These are phyloP conservation scores for Martiniozyma abietophila DNA, from an alignment of 805 yeast genomes.

Conservation along the genomic window DNA sequence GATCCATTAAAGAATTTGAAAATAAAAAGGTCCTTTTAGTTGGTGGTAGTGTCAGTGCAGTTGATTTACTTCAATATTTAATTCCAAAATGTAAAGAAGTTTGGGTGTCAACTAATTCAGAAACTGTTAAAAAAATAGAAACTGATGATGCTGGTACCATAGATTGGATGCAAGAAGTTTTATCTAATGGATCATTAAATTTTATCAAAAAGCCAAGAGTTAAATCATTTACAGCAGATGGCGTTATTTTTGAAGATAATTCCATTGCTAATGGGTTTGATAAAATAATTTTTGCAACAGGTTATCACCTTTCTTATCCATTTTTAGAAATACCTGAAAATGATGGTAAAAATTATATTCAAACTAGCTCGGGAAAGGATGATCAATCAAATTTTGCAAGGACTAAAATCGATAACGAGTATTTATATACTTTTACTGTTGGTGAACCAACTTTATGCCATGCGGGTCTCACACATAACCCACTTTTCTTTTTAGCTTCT, in stretches of 20 bases:
- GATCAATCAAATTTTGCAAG: conserved; percentile 10
- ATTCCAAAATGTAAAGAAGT: conserved; percentile 19
- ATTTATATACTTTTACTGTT: conserved; percentile 28
- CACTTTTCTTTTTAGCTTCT: conserved; percentile 37
- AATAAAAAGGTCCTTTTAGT: conserved; percentile 32
- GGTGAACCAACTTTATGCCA: conserved; percentile 36
- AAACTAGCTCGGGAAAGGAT: conserved; percentile 25
- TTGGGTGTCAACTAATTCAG: conserved; percentile 12
- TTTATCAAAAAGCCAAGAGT: conserved; percentile 14
- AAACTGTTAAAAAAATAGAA: not conserved
- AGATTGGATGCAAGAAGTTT: conserved; percentile 10
- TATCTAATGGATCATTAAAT: conserved; percentile 12
- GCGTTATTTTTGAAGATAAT: conserved; percentile 27
- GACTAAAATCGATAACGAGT: conserved; percentile 15
- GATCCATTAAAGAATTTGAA: conserved; percentile 31
- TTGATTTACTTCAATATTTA: conserved; percentile 32
- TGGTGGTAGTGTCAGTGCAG: conserved; percentile 34
- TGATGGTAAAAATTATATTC: conserved; percentile 11
- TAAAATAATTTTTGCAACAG: conserved; percentile 39
- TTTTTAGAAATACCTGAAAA: conserved; percentile 20
- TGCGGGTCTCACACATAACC: conserved; percentile 34
- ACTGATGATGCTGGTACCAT: no score
- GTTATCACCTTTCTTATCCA: conserved; percentile 39
- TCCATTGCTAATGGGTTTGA: conserved; percentile 27
- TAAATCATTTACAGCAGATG: conserved; percentile 13